These are phyloP conservation scores for Glycine soja DNA, from an alignment of 306 rosid species.

Conservation along the genomic window DNA sequence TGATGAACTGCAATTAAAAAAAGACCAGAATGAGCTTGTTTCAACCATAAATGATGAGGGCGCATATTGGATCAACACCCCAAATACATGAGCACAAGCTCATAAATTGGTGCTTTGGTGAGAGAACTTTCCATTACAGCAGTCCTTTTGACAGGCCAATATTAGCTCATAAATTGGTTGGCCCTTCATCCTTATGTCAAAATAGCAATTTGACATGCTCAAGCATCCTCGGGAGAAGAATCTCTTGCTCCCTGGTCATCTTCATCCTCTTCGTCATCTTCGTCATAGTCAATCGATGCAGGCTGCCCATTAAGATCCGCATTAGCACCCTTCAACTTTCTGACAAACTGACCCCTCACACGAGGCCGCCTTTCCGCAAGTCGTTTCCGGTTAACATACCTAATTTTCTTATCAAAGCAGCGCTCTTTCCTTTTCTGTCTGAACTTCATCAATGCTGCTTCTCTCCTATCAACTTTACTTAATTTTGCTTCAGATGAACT, in stretches of 20 bases:
- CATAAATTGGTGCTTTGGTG: conserved; percentile 34
- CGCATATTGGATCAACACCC: conserved; percentile 22
- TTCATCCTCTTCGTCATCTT: conserved; percentile 78
- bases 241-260: conserved; percentile 52
- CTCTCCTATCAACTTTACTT: conserved; percentile 89
- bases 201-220: conserved; percentile 34
- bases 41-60: neutral
- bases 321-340: conserved; percentile 74
- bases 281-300: conserved; percentile 68
- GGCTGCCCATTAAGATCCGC: conserved; percentile 94
- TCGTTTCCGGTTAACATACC: conserved; percentile 83
- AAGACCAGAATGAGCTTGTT: conserved; percentile 30
- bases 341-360: conserved; percentile 91
- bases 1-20: neutral
- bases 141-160: conserved; percentile 27
- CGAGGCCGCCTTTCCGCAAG: conserved; percentile 97
- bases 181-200: conserved; percentile 27
- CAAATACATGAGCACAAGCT: conserved; percentile 12
- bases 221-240: conserved; percentile 53
- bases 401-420: conserved; percentile 92
- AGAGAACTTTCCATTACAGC: conserved; percentile 37
- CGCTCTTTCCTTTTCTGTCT: conserved; percentile 97
- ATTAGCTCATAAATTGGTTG: conserved; percentile 2
- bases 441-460: conserved; percentile 94
- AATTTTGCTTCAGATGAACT: conserved; percentile 64